A percentile compares a stretch with the other conserved stretches of the same genome.
These are phyloP conservation scores for Chalaropsis thielavioides DNA, from an alignment of 2,329 filamentous ascomycete species.

Conservation along the genomic window DNA sequence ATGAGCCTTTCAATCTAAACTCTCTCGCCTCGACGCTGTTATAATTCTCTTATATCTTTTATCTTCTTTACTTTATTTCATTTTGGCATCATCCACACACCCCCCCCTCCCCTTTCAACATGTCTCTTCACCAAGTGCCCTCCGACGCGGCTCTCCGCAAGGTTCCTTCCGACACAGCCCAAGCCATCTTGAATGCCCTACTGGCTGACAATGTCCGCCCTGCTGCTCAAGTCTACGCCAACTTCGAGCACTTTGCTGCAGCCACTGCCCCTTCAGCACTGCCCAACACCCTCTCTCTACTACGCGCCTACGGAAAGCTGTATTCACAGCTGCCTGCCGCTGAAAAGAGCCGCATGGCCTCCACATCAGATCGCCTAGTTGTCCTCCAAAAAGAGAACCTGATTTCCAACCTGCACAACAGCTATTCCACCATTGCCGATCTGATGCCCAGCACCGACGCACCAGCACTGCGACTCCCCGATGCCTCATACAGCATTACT, in stretches of 20 bases:
- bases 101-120: not conserved
- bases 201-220: not conserved
- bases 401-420: constrained; percentile 22
- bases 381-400: constrained; percentile 15
- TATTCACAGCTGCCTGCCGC: constrained; percentile 6
- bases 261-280: not conserved
- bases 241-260: constrained; percentile 3
- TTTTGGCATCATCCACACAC: not conserved
- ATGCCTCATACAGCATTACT: constrained; percentile 22
- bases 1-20: not conserved
- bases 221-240: not conserved
- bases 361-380: not conserved
- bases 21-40: not conserved
- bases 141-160: not conserved
- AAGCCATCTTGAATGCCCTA: not conserved
- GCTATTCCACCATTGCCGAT: constrained; percentile 29
- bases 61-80: not conserved
- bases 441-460: constrained; percentile 22
- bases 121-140: not conserved
- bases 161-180: not conserved
- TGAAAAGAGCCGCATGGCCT: constrained; percentile 6
- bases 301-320: constrained; percentile 13
- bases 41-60: not conserved
- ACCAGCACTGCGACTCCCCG: constrained; percentile 23
- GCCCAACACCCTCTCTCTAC: constrained; percentile 9